A percentile compares a stretch with the other conserved stretches of the same genome.
phyloP scores from a whole-genome alignment of 306 rosid species.

The Hippophae tibetana region DNA sequence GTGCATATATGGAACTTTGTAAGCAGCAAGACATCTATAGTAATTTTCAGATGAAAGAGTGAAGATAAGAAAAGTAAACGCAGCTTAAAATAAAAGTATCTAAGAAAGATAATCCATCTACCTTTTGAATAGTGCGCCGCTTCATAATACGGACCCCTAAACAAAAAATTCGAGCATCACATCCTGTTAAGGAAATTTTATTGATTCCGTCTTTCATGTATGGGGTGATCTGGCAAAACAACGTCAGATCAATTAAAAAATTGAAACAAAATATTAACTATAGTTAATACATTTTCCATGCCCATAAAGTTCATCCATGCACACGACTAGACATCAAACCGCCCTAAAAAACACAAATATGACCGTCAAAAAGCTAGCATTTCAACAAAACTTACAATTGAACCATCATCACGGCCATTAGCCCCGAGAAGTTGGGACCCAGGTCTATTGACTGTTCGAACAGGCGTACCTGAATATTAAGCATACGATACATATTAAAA shows the following conservation, averaged over 20 bases:
- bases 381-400: constrained; percentile 55
- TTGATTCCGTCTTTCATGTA: constrained; percentile 77
- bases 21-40: too few relatives aligned
- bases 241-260: constrained; percentile 13
- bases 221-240: constrained; percentile 67
- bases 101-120: constrained; percentile 6
- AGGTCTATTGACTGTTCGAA: constrained; percentile 87
- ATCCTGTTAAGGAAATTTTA: constrained; percentile 75
- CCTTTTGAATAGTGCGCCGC: constrained; percentile 80
- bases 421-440: constrained; percentile 93
- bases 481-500: background rate
- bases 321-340: background rate
- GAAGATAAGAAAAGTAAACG: too few relatives aligned
- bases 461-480: constrained; percentile 49
- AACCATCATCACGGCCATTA: constrained; percentile 98
- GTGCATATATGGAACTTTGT: too few relatives aligned
- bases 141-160: constrained; percentile 87
- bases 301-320: background rate
- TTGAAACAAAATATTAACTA: background rate
- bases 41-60: background rate
- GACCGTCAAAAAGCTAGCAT: background rate
- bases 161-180: constrained; percentile 86
- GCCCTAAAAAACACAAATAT: constrained; percentile 1
- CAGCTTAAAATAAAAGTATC: background rate
- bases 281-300: background rate